These are phyloP conservation scores for Beta macrorhiza DNA, from an alignment of 179 eudicot genomes.

Conservation along the genomic window DNA sequence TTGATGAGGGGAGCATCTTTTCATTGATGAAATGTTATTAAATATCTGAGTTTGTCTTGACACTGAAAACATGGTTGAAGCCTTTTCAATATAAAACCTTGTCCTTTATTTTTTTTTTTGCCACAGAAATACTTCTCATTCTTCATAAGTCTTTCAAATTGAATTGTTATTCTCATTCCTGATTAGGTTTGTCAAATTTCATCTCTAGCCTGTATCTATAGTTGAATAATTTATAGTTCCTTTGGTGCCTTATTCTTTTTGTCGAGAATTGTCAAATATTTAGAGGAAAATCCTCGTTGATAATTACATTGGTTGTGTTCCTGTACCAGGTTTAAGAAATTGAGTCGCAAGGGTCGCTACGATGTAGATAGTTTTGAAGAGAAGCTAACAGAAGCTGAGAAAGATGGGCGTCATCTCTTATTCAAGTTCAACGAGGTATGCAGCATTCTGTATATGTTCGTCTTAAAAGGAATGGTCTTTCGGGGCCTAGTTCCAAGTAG, in stretches of 20 bases:
- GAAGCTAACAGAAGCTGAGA: slow-evolving; percentile 46
- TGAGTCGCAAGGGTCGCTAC: slow-evolving; percentile 39
- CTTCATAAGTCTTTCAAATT: neutral
- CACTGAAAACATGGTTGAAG: neutral
- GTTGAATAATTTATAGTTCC: slow-evolving; percentile 7
- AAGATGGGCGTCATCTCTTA: slow-evolving; percentile 73
- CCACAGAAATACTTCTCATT: neutral
- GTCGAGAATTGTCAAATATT: neutral
- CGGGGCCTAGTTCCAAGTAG: neutral
- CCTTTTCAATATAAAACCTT: neutral
- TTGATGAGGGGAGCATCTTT: neutral
- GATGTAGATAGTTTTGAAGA: slow-evolving; percentile 33
- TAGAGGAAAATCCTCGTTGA: neutral
- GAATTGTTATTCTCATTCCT: neutral
- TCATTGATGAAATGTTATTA: neutral
- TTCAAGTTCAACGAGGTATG: slow-evolving; percentile 94
- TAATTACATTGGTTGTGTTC: slow-evolving; percentile 13
- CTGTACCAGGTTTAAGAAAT: slow-evolving; percentile 63
- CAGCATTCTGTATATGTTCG: slow-evolving; percentile 10
- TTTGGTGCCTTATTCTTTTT: slow-evolving; percentile 5
- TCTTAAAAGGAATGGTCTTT: neutral
- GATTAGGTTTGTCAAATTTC: neutral
- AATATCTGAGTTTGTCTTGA: neutral
- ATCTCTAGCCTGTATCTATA: neutral
- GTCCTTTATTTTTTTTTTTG: neutral